These are phyloP conservation scores for Naganishia vishniacii DNA, from an alignment of 768 basidiomycete genomes.

Conservation along the genomic window DNA sequence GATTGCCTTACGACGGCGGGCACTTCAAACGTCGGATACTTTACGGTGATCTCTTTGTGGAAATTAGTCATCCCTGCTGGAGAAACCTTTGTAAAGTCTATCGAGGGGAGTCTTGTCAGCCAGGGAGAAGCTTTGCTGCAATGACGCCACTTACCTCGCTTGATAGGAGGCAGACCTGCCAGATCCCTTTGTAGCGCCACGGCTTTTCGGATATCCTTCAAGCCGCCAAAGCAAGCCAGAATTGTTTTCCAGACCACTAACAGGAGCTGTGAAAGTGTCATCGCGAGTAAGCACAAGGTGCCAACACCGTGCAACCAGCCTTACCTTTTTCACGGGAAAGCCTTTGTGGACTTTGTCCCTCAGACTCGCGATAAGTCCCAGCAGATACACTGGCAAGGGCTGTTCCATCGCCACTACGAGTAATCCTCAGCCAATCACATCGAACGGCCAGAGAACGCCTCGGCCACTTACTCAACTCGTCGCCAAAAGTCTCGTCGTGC, in stretches of 20 bases:
- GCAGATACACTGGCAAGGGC: constrained; percentile 84
- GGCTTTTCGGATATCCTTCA: constrained; percentile 74
- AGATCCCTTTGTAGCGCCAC: constrained; percentile 81
- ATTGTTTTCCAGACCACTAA: constrained; percentile 92
- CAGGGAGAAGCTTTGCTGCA: constrained; percentile 34
- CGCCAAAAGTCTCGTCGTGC: constrained; percentile 87
- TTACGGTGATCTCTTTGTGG: constrained; percentile 81
- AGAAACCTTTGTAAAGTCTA: constrained; percentile 73
- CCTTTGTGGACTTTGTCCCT: constrained; percentile 90
- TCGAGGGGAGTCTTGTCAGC: constrained; percentile 38
- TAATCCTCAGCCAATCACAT: constrained; percentile 13
- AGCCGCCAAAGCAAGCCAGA: constrained; percentile 84
- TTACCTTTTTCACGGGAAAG: constrained; percentile 94
- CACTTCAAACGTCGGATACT: constrained; percentile 88
- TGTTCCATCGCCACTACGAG: constrained; percentile 84
- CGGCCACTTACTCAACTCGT: constrained; percentile 77
- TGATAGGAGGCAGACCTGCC: constrained; percentile 61
- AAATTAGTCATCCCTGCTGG: constrained; percentile 86
- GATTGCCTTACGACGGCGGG: constrained; percentile 48
- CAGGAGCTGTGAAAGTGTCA: constrained; percentile 60
- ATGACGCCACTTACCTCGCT: constrained; percentile 49
- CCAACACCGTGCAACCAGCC: not conserved
- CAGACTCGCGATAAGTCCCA: constrained; percentile 79
- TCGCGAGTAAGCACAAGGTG: not conserved
- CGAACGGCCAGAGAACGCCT: not conserved